These are phyloP conservation scores for Rehmannia glutinosa DNA, from an alignment of 257 asterid species.

Conservation along the genomic window DNA sequence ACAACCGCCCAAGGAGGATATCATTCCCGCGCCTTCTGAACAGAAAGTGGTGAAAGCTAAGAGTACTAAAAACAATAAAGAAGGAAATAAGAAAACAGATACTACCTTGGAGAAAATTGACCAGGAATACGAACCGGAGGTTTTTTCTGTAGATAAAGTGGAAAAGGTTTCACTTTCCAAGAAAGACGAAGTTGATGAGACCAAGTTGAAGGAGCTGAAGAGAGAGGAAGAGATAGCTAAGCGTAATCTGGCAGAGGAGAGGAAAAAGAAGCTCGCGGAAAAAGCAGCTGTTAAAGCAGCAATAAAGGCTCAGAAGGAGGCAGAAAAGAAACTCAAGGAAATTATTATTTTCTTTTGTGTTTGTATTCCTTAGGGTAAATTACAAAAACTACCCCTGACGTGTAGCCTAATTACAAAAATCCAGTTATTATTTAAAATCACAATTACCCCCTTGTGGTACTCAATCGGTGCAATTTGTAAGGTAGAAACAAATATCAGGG, in stretches of 20 bases:
- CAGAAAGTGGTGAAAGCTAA: slow-evolving; percentile 39
- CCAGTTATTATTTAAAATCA: no score
- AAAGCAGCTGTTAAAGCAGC: slow-evolving; percentile 89
- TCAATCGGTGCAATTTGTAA: no score
- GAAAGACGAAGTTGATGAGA: slow-evolving; percentile 52
- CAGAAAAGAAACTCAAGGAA: slow-evolving; percentile 93
- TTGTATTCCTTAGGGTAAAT: background rate
- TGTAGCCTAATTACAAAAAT: no score
- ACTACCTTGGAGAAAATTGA: slow-evolving; percentile 22
- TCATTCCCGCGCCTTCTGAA: slow-evolving; percentile 19
- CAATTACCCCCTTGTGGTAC: no score
- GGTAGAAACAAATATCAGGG: no score
- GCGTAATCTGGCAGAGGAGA: slow-evolving; percentile 67
- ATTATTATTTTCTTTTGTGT: background rate
- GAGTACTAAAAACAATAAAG: slow-evolving; percentile 40
- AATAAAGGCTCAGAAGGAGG: slow-evolving; percentile 80
- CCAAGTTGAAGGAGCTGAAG: slow-evolving; percentile 65
- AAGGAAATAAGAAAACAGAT: slow-evolving; percentile 36
- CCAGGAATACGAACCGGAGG: slow-evolving; percentile 31
- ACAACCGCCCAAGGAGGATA: slow-evolving; percentile 40
- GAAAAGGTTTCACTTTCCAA: slow-evolving; percentile 33
- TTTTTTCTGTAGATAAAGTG: slow-evolving; percentile 21
- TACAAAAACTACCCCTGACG: no score
- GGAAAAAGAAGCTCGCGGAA: slow-evolving; percentile 79
- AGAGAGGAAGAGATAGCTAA: slow-evolving; percentile 78